Conservation (phyloP, 2,329 filamentous ascomycete species). For the Capronia epimyces region DNA sequence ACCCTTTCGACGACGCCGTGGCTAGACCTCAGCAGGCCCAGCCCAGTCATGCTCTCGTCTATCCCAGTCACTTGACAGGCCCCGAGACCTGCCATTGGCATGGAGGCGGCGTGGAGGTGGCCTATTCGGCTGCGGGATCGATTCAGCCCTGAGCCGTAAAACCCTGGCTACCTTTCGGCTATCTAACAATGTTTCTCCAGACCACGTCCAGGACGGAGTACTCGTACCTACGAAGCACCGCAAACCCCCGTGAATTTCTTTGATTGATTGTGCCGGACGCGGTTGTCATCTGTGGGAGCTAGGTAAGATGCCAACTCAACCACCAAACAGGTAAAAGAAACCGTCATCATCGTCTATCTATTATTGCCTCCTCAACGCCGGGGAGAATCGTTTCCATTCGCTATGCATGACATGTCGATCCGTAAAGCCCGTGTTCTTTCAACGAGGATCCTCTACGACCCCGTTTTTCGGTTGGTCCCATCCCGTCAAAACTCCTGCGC, state of each 20-base stretch:
- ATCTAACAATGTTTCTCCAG: neutral
- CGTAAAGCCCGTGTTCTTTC: constrained; percentile 1
- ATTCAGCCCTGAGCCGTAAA: neutral
- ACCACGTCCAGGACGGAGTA: neutral
- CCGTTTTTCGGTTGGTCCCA: neutral
- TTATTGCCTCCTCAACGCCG: constrained; percentile 11
- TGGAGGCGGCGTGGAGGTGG: too few relatives aligned
- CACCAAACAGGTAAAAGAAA: neutral
- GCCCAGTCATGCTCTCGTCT: too few relatives aligned
- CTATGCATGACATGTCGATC: constrained; percentile 22
- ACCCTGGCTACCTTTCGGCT: constrained; percentile 10
- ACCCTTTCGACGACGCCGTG: too few relatives aligned
- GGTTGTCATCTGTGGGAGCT: neutral
- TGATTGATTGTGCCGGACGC: neutral
- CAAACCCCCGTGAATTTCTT: too few relatives aligned
- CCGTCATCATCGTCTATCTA: constrained; percentile 12
- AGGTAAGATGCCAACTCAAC: neutral
- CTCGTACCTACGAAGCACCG: neutral
- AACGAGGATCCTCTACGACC: neutral
- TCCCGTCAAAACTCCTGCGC: neutral
- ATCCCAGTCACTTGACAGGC: neutral
- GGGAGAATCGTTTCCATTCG: constrained; percentile 13
- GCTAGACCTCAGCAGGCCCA: too few relatives aligned
- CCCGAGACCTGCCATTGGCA: neutral
- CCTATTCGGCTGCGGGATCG: too few relatives aligned